Evolutionary conservation across 768 basidiomycete genomes (phyloP).

Genomic region (Leccinum obscurum): DNA sequence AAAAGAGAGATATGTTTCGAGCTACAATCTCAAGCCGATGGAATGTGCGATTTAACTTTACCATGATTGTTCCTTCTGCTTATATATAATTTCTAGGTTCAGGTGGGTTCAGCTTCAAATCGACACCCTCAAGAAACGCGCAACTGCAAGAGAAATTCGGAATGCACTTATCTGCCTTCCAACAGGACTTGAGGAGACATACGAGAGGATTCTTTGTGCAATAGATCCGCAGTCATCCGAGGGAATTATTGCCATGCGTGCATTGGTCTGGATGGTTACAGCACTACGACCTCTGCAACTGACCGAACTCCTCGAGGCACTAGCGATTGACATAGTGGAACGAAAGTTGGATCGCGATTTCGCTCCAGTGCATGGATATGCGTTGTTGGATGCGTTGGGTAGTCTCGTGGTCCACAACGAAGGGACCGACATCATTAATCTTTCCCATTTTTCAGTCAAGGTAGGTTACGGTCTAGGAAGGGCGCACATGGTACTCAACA

Average conservation of each 20-base stretch:
- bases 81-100: conserved; percentile 11
- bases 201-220: conserved; percentile 16
- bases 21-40: conserved; percentile 6
- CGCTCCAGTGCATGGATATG: background rate
- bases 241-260: background rate
- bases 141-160: conserved; percentile 1
- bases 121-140: conserved; percentile 10
- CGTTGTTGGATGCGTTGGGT: conserved; percentile 8
- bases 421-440: background rate
- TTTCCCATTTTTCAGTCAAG: conserved; percentile 24
- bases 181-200: conserved; percentile 15
- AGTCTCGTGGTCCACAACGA: conserved; percentile 15
- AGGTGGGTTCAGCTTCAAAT: conserved; percentile 23
- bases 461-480: background rate
- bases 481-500: background rate
- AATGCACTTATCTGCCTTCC: conserved; percentile 14
- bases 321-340: conserved; percentile 12
- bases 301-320: conserved; percentile 8
- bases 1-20: conserved; percentile 6
- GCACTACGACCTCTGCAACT: conserved; percentile 8
- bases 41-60: conserved; percentile 6
- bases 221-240: conserved; percentile 4
- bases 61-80: background rate
- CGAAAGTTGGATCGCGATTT: background rate
- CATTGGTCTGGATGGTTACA: conserved; percentile 18